Evolutionary conservation across 257 asterid genomes (phyloP).

Genomic region (Catharanthus roseus): DNA sequence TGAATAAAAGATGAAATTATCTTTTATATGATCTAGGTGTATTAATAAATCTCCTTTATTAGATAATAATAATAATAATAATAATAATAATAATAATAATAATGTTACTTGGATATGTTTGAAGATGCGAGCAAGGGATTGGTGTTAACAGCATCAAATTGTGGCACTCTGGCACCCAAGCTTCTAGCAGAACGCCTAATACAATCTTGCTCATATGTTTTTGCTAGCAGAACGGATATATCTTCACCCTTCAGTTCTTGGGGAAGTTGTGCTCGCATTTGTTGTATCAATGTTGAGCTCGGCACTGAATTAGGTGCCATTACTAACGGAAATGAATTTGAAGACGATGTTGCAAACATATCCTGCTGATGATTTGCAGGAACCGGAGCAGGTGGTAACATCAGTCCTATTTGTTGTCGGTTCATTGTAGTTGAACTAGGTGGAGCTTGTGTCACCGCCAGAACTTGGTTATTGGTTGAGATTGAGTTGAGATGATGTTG

Average conservation of each 20-base stretch:
- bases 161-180: constrained; percentile 5
- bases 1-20: no score
- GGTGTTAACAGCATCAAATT: constrained; percentile 1
- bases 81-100: no score
- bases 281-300: not conserved
- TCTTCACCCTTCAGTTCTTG: not conserved
- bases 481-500: no score
- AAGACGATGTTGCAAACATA: no score
- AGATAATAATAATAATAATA: no score
- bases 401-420: not conserved
- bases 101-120: no score
- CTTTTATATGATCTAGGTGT: no score
- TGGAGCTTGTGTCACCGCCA: not conserved
- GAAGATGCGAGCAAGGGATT: constrained; percentile 8
- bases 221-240: not conserved
- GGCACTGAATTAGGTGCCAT: no score
- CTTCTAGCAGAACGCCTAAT: not conserved
- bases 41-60: no score
- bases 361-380: not conserved
- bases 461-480: not conserved
- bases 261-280: not conserved
- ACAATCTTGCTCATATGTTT: constrained; percentile 7
- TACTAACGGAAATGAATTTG: no score
- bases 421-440: not conserved
- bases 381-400: not conserved